Percentiles rank a stretch among this genome's conserved stretches.
These are phyloP conservation scores for Aristolochia californica DNA, from an alignment of 164 flowering plant genomes.

Conservation along the genomic window DNA sequence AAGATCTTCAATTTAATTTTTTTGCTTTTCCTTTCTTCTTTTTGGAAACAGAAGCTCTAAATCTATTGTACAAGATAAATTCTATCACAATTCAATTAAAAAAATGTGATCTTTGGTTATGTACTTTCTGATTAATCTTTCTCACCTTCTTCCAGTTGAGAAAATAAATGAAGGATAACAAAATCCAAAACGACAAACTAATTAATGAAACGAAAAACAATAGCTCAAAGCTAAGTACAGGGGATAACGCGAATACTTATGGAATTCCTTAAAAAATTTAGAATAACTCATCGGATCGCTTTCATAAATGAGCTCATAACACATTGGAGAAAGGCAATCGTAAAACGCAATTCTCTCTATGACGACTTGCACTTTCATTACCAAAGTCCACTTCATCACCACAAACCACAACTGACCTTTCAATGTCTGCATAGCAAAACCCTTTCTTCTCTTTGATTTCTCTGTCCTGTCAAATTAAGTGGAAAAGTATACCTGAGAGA, in stretches of 20 bases:
- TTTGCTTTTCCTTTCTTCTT: no score
- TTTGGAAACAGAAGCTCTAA: no score
- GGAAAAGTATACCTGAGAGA: not conserved
- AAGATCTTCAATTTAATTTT: no score
- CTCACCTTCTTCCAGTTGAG: slow-evolving; percentile 93
- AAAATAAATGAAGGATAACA: not conserved
- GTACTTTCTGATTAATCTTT: no score
- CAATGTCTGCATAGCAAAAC: slow-evolving; percentile 58
- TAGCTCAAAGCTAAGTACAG: not conserved
- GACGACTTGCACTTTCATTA: slow-evolving; percentile 74
- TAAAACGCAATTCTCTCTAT: slow-evolving; percentile 72
- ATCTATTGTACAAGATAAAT: no score
- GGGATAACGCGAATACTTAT: not conserved
- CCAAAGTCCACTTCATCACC: slow-evolving; percentile 57
- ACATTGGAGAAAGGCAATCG: slow-evolving; percentile 65
- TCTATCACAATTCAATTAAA: no score
- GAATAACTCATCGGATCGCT: slow-evolving; percentile 62
- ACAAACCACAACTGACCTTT: slow-evolving; percentile 30
- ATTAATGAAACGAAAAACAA: no score
- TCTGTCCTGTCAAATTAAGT: slow-evolving; percentile 19
- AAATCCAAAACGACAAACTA: slow-evolving; percentile 1
- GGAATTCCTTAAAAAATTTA: not conserved
- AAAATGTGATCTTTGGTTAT: no score
- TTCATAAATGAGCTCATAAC: slow-evolving; percentile 64
- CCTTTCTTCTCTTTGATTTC: slow-evolving; percentile 50